These are phyloP conservation scores for Lecanicillium sp. DNA, from an alignment of 2,329 filamentous ascomycete species.

Conservation along the genomic window DNA sequence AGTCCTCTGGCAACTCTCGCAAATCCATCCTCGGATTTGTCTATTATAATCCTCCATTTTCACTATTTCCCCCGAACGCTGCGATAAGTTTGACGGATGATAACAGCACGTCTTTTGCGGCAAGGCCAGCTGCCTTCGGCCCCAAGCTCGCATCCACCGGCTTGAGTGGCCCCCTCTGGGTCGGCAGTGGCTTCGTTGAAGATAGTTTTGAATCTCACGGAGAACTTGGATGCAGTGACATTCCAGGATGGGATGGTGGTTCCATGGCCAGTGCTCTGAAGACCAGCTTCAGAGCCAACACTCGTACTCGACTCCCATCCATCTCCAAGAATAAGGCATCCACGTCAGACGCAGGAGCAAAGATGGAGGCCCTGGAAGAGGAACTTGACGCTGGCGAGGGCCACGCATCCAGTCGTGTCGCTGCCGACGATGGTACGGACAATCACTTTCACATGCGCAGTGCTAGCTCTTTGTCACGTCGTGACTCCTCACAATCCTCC, in stretches of 20 bases:
- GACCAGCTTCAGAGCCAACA: constrained; percentile 8
- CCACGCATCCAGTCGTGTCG: constrained; percentile 6
- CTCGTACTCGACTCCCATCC: too few relatives aligned
- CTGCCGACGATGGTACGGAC: constrained; percentile 68
- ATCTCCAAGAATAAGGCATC: constrained; percentile 2
- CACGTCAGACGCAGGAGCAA: not conserved
- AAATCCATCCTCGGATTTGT: constrained; percentile 40
- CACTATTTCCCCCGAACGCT: constrained; percentile 88
- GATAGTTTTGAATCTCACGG: constrained; percentile 65
- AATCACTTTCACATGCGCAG: constrained; percentile 63
- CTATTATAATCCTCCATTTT: constrained; percentile 68
- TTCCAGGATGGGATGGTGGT: constrained; percentile 74
- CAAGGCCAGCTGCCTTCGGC: constrained; percentile 87
- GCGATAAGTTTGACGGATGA: constrained; percentile 95
- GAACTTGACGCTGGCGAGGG: constrained; percentile 9
- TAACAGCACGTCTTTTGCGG: constrained; percentile 94
- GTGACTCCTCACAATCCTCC: constrained; percentile 29
- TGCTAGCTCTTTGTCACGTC: constrained; percentile 21
- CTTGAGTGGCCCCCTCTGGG: constrained; percentile 84
- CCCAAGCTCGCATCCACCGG: constrained; percentile 67
- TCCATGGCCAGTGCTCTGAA: constrained; percentile 25
- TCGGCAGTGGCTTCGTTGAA: constrained; percentile 84
- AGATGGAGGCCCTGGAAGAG: not conserved
- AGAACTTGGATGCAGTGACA: constrained; percentile 90
- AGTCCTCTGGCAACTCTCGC: constrained; percentile 7